phyloP scores from a whole-genome alignment of 202 grass and related monocot species.

The Carex sylvatica region DNA sequence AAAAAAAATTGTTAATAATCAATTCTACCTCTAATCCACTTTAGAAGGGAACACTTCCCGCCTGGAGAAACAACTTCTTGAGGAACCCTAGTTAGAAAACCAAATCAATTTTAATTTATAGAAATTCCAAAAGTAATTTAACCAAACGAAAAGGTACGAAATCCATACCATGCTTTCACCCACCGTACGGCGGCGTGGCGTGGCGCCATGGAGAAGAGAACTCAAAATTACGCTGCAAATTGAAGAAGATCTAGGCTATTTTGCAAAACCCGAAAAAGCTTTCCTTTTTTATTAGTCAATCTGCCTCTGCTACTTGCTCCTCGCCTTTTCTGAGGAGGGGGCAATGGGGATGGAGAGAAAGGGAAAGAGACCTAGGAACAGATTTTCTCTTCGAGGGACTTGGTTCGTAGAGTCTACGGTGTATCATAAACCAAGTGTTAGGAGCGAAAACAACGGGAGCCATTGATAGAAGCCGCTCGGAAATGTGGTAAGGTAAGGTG shows the following conservation, averaged over 20 bases:
- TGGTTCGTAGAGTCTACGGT: neutral
- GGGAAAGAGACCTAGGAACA: neutral
- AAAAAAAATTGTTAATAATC: neutral
- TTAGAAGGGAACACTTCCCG: conserved; percentile 73
- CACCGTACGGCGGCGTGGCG: conserved; percentile 47
- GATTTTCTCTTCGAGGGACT: conserved; percentile 10
- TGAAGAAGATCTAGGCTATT: conserved; percentile 6
- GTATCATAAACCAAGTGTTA: conserved; percentile 20
- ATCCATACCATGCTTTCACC: conserved; percentile 79
- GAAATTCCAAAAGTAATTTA: neutral
- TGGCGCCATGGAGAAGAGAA: conserved; percentile 21
- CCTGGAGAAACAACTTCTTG: conserved; percentile 66
- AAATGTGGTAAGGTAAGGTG: conserved; percentile 21
- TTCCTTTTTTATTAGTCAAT: neutral
- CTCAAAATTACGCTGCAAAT: neutral
- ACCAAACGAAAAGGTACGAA: neutral
- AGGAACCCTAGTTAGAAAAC: conserved; percentile 57
- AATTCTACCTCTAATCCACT: conserved; percentile 80
- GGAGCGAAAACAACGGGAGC: conserved; percentile 18
- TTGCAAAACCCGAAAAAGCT: neutral
- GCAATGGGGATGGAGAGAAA: neutral
- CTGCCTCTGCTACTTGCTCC: neutral
- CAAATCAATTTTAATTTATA: conserved; percentile 3
- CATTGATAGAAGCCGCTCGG: conserved; percentile 25
- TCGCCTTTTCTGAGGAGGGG: conserved; percentile 1